These are phyloP conservation scores for Cystobasidium sp. DNA, from an alignment of 1,284 basidiomycete species.

Conservation along the genomic window DNA sequence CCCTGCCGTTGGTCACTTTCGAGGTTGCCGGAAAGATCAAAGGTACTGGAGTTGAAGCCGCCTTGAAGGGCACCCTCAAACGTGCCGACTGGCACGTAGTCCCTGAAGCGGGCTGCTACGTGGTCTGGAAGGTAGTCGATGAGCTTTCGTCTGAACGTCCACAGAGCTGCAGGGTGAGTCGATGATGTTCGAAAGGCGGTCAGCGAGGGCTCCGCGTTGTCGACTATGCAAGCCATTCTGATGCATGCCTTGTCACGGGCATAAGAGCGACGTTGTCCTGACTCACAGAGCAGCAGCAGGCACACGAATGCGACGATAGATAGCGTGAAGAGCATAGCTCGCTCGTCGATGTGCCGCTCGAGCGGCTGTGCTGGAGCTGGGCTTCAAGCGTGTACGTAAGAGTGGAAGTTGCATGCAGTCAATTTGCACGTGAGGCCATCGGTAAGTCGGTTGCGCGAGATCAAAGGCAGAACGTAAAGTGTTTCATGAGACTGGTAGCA, in stretches of 20 bases:
- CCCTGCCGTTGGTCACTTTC: constrained; percentile 32
- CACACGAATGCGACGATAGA: constrained; percentile 27
- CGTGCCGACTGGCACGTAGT: constrained; percentile 36
- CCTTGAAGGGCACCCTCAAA: constrained; percentile 31
- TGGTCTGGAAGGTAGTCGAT: constrained; percentile 22
- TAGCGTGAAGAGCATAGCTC: constrained; percentile 30
- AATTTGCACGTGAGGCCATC: no score
- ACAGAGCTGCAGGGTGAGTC: constrained; percentile 16
- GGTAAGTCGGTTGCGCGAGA: no score
- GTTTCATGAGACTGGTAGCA: no score
- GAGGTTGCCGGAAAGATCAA: constrained; percentile 38
- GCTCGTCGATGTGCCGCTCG: neutral
- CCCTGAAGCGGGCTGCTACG: constrained; percentile 34
- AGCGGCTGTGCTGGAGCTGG: neutral
- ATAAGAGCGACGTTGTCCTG: neutral
- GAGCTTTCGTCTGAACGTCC: constrained; percentile 24
- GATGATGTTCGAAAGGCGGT: neutral
- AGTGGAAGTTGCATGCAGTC: no score
- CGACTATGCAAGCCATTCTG: neutral
- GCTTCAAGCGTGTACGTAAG: no score
- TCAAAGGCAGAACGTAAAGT: no score
- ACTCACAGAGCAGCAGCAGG: constrained; percentile 29
- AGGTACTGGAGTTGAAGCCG: constrained; percentile 33
- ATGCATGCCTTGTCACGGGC: neutral
- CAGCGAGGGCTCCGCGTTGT: neutral